Evolutionary conservation across 225 moss, liverwort and hornwort species (phyloP), one percentile per base, ranked within the genome.

Genomic region (Physcomitrellopsis africana): DNA sequence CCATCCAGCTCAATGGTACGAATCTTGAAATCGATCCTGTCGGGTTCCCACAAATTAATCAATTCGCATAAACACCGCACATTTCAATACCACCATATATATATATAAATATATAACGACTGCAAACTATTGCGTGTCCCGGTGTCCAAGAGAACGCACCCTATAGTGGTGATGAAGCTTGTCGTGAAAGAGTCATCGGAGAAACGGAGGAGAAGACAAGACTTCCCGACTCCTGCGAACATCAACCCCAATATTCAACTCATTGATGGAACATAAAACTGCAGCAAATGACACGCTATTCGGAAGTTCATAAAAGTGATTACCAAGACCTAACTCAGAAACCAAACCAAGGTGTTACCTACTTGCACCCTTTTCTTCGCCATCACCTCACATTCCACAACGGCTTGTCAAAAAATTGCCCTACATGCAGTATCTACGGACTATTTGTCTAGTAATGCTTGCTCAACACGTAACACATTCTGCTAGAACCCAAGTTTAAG

Each of bases 131-230:
- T 7, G 32, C 32, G 32, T 37, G 32, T 7, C 32, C 32, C 32
- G 7, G 7, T 37, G 7, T 37, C 32, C 66, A 66, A 60, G 44
- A 15, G 71, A 54, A 37, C 88, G 79, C 82, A 95, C 93, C 95
- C 95, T 69, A 95, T 95, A 32, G 95, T 95, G 64, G 95, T 95
- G 74, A 95, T 95, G 81, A 95, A 95, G 75, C 93, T 95, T 75
- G 95, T 95, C n/a, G 93, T 95, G 57, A 95, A 95, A 63, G 93
- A 95, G 70, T 95, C 95, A 72, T 95, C 95, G 20, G 95, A 93
- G 74, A 95, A 95, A 65, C 95, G 92, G 61, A 95, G 85, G 51
- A 93, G 95, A 45, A 95, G 87, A 70, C 95, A 93, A 79, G 89
- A 89, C 77, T 95, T 95, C 76, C 93, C 95, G 42, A 95, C 95